phyloP scores from a whole-genome alignment of 257 asterid species.

The Thymus quinquecostatus region DNA sequence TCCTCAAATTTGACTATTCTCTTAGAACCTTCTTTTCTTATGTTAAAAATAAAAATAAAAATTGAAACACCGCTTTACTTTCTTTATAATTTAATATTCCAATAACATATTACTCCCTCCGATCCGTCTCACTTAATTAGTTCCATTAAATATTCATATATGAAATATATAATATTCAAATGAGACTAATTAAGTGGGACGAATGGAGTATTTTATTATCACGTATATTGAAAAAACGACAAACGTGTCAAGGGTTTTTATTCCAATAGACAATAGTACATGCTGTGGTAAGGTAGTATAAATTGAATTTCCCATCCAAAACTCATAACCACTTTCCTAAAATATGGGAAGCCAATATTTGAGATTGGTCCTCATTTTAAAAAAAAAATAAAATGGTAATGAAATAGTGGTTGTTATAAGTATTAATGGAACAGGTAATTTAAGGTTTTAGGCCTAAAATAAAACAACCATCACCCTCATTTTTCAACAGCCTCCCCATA shows the following conservation, averaged over 20 bases:
- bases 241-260: too few species aligned
- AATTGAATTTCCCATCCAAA: background rate
- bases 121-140: too few species aligned
- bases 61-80: background rate
- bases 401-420: background rate
- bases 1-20: too few species aligned
- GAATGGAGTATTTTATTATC: too few species aligned
- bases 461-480: slow-evolving; percentile 39
- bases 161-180: too few species aligned
- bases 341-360: slow-evolving; percentile 3
- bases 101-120: too few species aligned
- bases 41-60: background rate
- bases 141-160: too few species aligned
- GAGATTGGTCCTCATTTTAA: background rate
- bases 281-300: background rate
- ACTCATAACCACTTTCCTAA: slow-evolving; percentile 26
- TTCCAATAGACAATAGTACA: too few species aligned
- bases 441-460: slow-evolving; percentile 27
- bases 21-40: background rate
- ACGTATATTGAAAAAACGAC: too few species aligned
- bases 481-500: slow-evolving; percentile 25
- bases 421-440: slow-evolving; percentile 32
- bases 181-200: too few species aligned
- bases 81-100: too few species aligned
- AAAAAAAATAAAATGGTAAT: background rate